Conservation (phyloP, 345 rosid genomes). For the Geranium brycei region DNA sequence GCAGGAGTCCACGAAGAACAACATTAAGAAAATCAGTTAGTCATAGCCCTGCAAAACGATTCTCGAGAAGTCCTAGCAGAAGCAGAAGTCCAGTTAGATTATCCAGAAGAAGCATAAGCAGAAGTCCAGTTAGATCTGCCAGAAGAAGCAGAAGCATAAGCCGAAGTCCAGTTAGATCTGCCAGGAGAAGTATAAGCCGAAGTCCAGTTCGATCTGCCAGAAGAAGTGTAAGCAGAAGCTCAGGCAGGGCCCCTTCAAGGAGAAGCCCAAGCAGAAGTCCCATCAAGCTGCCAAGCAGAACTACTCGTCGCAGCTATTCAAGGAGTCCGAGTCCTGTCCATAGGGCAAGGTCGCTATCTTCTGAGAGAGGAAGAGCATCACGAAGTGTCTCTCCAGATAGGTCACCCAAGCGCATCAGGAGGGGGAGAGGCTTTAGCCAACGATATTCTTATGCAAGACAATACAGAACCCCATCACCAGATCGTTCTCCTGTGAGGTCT, state of each 20-base stretch:
- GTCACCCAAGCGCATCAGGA: slow-evolving; percentile 68
- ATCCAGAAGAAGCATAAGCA: slow-evolving; percentile 11
- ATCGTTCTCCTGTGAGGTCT: slow-evolving; percentile 68
- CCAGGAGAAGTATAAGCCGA: slow-evolving; percentile 12
- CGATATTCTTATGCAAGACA: slow-evolving; percentile 78
- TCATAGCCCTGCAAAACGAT: slow-evolving; percentile 1
- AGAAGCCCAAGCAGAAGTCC: slow-evolving; percentile 33
- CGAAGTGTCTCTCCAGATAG: slow-evolving; percentile 74
- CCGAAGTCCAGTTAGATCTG: slow-evolving; percentile 11
- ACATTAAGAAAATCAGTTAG: slow-evolving; percentile 7
- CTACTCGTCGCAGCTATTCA: slow-evolving; percentile 39
- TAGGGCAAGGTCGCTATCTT: slow-evolving; percentile 50
- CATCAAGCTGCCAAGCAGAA: slow-evolving; percentile 36
- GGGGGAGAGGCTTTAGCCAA: slow-evolving; percentile 92
- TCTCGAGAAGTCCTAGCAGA: slow-evolving; percentile 9
- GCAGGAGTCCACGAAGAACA: slow-evolving; percentile 18
- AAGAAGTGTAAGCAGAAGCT: slow-evolving; percentile 47
- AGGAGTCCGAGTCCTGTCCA: slow-evolving; percentile 43
- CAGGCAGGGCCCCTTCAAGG: slow-evolving; percentile 11
- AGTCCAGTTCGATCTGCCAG: slow-evolving; percentile 21
- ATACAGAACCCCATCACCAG: slow-evolving; percentile 81
- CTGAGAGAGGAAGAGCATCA: slow-evolving; percentile 49
- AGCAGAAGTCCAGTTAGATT: slow-evolving; percentile 12
- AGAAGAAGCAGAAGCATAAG: slow-evolving; percentile 24
- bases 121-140: slow-evolving; percentile 21